Evolutionary conservation across 2,329 filamentous ascomycete genomes (phyloP), one percentile per base, ranked within the genome.

Genomic region (Botryotinia convoluta): DNA sequence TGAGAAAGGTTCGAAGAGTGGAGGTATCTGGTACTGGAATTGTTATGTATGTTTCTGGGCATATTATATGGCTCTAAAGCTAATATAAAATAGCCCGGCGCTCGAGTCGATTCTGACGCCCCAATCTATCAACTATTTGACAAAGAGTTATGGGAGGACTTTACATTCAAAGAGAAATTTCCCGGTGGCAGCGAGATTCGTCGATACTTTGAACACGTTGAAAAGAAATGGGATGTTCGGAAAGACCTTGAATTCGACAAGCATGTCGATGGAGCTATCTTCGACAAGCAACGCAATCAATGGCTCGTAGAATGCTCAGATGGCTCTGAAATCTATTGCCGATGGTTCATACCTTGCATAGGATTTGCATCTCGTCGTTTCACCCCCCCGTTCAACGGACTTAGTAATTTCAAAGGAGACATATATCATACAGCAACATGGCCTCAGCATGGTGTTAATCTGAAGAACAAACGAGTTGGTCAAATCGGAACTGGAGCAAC

Each of bases 121-220:
- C 79, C 79, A 68, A 80, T 84, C 69, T 79, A 84, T 71, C 84
- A 89, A 75, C 85, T 86, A 71, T 86, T 83, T 2, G 81, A 82
- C 62, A 77, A 80, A 51, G 80, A 82, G 7, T 29, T 78, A 2
- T 87, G 82, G 79, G 82, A 87, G 79, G 85, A 86, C 6, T 91
- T 87, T 87, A 88, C 83, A 51, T 91, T 88, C 86, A 81, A 82
- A 0, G 84, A 80, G 74, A 85, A 85, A 73, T 89, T 87, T 68
- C 87, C 88, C 0, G 84, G 80, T 18, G 86, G 84, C 37, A 75
- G 83, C 37, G 86, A 91, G 62, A 82, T 91, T 1, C 83, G 86
- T 20, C 78, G 79, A 6, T 91, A 91, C 79, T 91, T 91, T 77
- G 84, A 88, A 26, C 86, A 89, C 68, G 85, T 89, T 29, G 88